Conservation (phyloP, 257 asterid genomes). For the Plantago ovata region DNA sequence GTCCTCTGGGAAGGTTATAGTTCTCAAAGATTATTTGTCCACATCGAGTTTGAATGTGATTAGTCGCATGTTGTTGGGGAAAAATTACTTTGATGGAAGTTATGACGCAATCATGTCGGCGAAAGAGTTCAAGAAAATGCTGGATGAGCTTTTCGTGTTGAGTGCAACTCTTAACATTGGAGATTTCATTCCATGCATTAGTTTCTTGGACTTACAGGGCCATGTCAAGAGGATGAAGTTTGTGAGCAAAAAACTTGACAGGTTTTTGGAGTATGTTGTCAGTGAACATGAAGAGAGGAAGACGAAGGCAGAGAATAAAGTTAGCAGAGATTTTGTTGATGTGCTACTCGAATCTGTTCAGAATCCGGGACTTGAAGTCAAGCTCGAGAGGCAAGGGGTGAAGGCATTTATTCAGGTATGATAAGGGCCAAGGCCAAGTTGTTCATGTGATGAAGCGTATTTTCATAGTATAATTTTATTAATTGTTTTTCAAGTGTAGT, state of each 20-base stretch:
- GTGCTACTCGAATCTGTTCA: background rate
- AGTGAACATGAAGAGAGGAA: conserved; percentile 7
- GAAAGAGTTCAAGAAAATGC: conserved; percentile 1
- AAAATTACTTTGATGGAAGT: conserved; percentile 8
- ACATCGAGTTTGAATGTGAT: background rate
- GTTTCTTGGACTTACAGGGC: conserved; percentile 3
- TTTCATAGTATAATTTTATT: background rate
- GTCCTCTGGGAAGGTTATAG: background rate
- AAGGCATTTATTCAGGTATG: conserved; percentile 6
- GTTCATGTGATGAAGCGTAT: background rate
- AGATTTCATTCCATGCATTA: background rate
- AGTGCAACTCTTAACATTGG: conserved; percentile 1
- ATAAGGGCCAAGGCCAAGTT: background rate
- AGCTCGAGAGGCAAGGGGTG: background rate
- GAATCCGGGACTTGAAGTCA: background rate
- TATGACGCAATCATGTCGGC: background rate
- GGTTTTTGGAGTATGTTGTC: conserved; percentile 2
- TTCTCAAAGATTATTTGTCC: conserved; percentile 4
- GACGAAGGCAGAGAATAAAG: background rate
- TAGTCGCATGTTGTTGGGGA: conserved; percentile 5
- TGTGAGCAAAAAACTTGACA: background rate
- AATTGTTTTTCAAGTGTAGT: background rate
- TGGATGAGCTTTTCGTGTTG: background rate
- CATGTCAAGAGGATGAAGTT: conserved; percentile 1
- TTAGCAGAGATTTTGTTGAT: background rate